phyloP scores from a whole-genome alignment of 2,329 filamentous ascomycete genomes.

The Ilyonectria robusta region DNA sequence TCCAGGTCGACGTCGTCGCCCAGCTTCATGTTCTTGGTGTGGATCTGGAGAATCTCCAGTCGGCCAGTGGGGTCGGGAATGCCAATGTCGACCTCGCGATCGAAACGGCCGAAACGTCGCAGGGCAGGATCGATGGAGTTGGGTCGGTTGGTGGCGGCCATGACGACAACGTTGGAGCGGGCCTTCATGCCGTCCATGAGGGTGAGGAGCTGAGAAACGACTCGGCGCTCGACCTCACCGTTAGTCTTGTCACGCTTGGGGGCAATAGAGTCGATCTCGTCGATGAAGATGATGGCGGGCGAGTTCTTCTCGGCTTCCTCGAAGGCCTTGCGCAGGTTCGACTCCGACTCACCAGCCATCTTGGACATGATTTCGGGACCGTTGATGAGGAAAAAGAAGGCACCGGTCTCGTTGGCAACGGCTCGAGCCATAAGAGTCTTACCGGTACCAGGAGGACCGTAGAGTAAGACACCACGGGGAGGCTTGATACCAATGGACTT shows the following conservation, averaged over 20 bases:
- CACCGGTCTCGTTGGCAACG: slow-evolving; percentile 98
- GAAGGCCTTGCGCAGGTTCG: slow-evolving; percentile 98
- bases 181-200: slow-evolving; percentile 99
- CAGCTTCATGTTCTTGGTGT: slow-evolving; percentile 99
- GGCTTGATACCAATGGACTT: slow-evolving; percentile 99
- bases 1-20: slow-evolving; percentile 96
- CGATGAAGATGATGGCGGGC: slow-evolving; percentile 99
- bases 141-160: slow-evolving; percentile 96
- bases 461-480: slow-evolving; percentile 96
- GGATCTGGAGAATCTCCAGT: slow-evolving; percentile 98
- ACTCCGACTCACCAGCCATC: slow-evolving; percentile 99
- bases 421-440: slow-evolving; percentile 99
- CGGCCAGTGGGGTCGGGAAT: slow-evolving; percentile 98
- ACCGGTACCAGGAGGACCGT: slow-evolving; percentile 97
- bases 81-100: slow-evolving; percentile 98
- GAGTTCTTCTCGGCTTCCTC: slow-evolving; percentile 99
- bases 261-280: slow-evolving; percentile 99
- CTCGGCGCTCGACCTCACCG: slow-evolving; percentile 97
- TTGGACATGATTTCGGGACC: slow-evolving; percentile 99
- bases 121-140: slow-evolving; percentile 99
- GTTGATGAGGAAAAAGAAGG: slow-evolving; percentile 99
- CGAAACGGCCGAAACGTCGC: slow-evolving; percentile 97
- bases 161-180: slow-evolving; percentile 97
- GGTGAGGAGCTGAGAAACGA: slow-evolving; percentile 95
- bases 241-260: slow-evolving; percentile 99